Base-by-base conservation (phyloP, 768 basidiomycete species). In the Lactarius sp. region DNA sequence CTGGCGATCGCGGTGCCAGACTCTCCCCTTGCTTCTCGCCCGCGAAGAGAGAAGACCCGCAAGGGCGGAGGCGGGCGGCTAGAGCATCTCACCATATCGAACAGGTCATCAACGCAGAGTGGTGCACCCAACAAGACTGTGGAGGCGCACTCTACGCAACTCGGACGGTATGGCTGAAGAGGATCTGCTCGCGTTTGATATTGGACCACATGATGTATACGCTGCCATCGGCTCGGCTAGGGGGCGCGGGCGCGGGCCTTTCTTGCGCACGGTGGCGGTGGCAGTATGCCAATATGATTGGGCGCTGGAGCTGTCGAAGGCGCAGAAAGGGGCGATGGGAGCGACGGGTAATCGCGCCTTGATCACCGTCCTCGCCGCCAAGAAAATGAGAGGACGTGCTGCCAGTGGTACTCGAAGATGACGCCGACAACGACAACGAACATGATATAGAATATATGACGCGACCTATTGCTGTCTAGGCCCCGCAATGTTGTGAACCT, bases 231-330 rank as follows among this genome's bases (percentile, higher is more conserved):
- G 84, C 13, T 72, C 77, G 2, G 86, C 81, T 18, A 87, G 22
- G 87, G 10, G 82, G 77, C n/a, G n/a, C 56, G 22, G 22, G 22
- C 22, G 22, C 2, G 83, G 79, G 86, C 87, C 2, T 92, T 90
- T 66, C 75, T 91, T 27, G 85, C 87, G 4, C 85, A 83, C 69
- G 90, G 90, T 13, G 90, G 90, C 1, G 88, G 81, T 10, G 88
- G 86, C 27, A 90, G 90, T 0, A 62, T 70, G 1, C 85, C 89
- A 1, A 85, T 92, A 12, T 83, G 84, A 61, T 85, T 90, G 83
- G 86, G 82, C n/a, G 52, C 22, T 22, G 34, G 42, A 18, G 51
- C n/a, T 10, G 20, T 52, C 18, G 34, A 53, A 12, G 84, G 73
- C 0, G 74, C 76, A 16, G 77, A 75, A 36, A 71, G 31, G 71